A percentile compares a stretch with the other conserved stretches of the same genome.
These are phyloP conservation scores for Przewalskia tangutica DNA, from an alignment of 257 asterid genomes.

Conservation along the genomic window DNA sequence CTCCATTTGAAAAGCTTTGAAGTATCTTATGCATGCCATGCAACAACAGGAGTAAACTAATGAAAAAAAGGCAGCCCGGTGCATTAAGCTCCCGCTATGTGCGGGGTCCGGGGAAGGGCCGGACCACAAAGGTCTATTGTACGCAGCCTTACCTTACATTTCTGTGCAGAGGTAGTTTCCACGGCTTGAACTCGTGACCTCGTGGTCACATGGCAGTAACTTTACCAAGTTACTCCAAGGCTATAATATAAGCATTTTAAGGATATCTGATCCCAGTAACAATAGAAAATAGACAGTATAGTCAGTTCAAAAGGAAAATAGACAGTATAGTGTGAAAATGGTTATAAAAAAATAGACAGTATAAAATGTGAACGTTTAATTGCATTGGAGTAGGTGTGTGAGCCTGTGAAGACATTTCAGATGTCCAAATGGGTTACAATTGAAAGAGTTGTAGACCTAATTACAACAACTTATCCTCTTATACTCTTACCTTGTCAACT, in stretches of 20 bases:
- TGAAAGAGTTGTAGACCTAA: background rate
- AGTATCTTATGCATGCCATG: background rate
- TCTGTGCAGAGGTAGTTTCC: too few species aligned
- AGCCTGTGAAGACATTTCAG: background rate
- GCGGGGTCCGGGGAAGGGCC: too few species aligned
- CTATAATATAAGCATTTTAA: background rate
- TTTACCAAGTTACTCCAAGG: too few species aligned
- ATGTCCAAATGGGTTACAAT: background rate
- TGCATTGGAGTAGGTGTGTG: background rate
- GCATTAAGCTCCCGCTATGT: too few species aligned
- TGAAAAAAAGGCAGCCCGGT: background rate
- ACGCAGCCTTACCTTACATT: too few species aligned
- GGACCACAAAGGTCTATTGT: too few species aligned
- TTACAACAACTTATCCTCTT: background rate
- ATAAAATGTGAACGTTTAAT: background rate
- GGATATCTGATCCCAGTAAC: background rate
- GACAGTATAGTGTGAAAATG: too few species aligned
- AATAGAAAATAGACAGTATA: background rate
- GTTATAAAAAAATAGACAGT: background rate
- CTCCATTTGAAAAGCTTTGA: background rate
- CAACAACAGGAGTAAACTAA: background rate
- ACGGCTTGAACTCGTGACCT: too few species aligned
- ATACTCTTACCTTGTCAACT: background rate
- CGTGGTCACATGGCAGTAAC: too few species aligned
- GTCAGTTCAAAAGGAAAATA: too few species aligned